Percentiles rank a stretch among this genome's conserved stretches.
phyloP scores from a whole-genome alignment of 805 yeast genomes.

The Metschnikowia arizonensis region DNA sequence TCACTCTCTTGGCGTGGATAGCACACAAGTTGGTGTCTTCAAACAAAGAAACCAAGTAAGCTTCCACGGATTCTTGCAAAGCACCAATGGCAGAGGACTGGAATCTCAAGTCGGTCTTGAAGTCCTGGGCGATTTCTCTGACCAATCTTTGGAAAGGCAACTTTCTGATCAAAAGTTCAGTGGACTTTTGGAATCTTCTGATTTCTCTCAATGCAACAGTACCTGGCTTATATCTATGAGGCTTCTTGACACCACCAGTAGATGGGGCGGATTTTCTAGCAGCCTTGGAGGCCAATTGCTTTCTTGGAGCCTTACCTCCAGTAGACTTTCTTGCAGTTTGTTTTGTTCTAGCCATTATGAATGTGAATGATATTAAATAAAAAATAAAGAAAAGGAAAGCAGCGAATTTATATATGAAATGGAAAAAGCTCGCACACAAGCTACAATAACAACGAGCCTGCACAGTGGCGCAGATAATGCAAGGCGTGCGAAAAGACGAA shows the following conservation, averaged over 20 bases:
- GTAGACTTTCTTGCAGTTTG: slow-evolving; percentile 48
- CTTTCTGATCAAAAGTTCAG: slow-evolving; percentile 45
- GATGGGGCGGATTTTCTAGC: slow-evolving; percentile 48
- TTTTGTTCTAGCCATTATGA: slow-evolving; percentile 43
- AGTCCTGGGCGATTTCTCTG: slow-evolving; percentile 46
- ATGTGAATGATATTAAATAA: slow-evolving; percentile 1
- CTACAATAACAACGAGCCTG: not conserved
- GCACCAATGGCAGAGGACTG: slow-evolving; percentile 47
- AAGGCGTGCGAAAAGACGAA: not conserved
- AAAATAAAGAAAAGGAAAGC: not conserved
- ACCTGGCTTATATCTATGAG: slow-evolving; percentile 50
- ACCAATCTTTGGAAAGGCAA: slow-evolving; percentile 48
- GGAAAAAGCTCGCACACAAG: not conserved
- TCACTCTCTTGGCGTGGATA: slow-evolving; percentile 47
- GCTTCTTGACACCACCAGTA: slow-evolving; percentile 46
- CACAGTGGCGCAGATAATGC: not conserved
- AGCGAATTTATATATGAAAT: slow-evolving; percentile 7
- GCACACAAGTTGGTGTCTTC: slow-evolving; percentile 49
- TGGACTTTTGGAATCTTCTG: slow-evolving; percentile 46
- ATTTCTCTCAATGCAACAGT: slow-evolving; percentile 48
- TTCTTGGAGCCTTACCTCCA: slow-evolving; percentile 49
- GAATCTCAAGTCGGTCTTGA: slow-evolving; percentile 45
- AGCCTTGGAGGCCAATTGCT: slow-evolving; percentile 47
- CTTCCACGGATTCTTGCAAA: slow-evolving; percentile 46
- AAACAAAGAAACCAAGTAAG: slow-evolving; percentile 44